These are phyloP conservation scores for Endoconidiophora polonica DNA, from an alignment of 2,329 filamentous ascomycete species.

Conservation along the genomic window DNA sequence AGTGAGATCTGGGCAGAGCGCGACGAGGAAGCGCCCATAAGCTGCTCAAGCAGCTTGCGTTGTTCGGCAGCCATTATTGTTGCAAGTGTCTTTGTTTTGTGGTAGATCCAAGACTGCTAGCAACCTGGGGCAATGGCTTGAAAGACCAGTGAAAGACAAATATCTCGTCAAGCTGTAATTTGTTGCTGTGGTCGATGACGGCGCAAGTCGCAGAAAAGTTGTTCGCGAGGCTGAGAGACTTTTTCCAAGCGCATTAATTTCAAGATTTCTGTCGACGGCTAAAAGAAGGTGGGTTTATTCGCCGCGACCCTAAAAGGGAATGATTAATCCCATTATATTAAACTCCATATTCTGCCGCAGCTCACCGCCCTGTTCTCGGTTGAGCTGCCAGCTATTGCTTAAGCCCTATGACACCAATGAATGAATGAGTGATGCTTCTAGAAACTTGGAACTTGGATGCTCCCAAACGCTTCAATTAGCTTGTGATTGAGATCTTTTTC, in stretches of 20 bases:
- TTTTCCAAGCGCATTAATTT: not conserved
- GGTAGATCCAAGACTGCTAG: not conserved
- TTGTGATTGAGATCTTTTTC: no score
- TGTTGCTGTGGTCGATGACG: not conserved
- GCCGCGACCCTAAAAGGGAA: not conserved
- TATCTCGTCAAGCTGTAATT: not conserved
- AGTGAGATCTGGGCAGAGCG: constrained; percentile 71
- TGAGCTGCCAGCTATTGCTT: constrained; percentile 6
- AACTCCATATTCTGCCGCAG: constrained; percentile 14
- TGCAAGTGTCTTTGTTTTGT: no score
- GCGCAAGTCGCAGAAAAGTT: not conserved
- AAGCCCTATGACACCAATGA: no score
- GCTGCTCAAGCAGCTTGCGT: constrained; percentile 94
- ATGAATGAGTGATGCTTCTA: no score
- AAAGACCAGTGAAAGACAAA: no score
- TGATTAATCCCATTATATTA: constrained; percentile 6
- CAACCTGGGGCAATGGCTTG: no score
- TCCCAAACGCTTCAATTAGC: no score
- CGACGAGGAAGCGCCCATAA: constrained; percentile 64
- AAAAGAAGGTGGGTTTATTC: not conserved
- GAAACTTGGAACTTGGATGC: not conserved
- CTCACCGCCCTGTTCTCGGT: constrained; percentile 9
- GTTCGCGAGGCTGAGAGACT: constrained; percentile 8
- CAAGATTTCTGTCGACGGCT: not conserved
- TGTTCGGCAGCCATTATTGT: constrained; percentile 81